Percentiles rank a stretch among this genome's conserved stretches.
Conservation (phyloP, 2,329 filamentous ascomycete species). For the Aspergillus sp. region DNA sequence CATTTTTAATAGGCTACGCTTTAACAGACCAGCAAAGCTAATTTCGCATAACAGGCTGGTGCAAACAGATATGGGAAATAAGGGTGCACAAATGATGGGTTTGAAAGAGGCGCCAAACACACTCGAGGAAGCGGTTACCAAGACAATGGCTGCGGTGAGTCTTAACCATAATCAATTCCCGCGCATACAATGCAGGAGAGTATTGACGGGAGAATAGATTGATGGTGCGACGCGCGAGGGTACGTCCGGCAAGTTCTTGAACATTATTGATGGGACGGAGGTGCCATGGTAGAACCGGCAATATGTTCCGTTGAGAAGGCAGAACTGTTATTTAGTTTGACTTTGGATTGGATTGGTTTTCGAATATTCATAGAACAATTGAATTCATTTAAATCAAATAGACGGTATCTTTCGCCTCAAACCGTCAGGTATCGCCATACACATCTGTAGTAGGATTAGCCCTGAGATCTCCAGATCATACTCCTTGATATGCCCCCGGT, state of each 20-base stretch:
- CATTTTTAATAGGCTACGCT: not conserved
- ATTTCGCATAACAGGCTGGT: not conserved
- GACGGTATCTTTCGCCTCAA: no score
- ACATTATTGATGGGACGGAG: constrained; percentile 9
- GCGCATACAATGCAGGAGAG: no score
- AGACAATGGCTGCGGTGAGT: not conserved
- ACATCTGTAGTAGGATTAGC: no score
- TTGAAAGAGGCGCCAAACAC: constrained; percentile 4
- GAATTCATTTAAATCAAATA: no score
- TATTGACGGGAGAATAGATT: not conserved
- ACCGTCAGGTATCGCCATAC: no score
- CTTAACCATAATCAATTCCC: no score
- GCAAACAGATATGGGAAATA: constrained; percentile 7
- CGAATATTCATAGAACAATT: no score
- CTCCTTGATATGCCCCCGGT: no score
- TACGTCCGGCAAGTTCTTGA: constrained; percentile 1
- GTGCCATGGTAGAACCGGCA: constrained; percentile 1
- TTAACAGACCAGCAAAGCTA: not conserved
- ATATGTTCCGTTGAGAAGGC: not conserved
- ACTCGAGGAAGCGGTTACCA: not conserved
- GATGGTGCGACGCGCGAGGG: not conserved
- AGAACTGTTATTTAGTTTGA: not conserved
- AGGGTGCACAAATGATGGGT: not conserved
- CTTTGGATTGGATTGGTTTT: not conserved
- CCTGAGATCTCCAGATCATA: no score